Conservation (phyloP, 2,329 filamentous ascomycete species). For the Fusarium luffae region DNA sequence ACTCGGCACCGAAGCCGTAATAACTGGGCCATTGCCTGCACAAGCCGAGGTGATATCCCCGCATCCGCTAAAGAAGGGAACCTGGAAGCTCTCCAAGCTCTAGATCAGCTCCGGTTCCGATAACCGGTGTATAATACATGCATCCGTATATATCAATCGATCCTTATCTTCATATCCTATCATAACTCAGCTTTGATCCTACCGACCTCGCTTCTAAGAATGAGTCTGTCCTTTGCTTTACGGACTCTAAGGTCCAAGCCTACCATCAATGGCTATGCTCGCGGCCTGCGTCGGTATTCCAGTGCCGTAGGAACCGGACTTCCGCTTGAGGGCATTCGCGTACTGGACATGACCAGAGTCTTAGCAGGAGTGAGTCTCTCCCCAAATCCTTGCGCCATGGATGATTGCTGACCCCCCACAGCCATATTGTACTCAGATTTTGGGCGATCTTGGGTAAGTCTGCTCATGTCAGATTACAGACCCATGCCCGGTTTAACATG, state of each 20-base stretch:
- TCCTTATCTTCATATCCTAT: not conserved
- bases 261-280: conserved; percentile 29
- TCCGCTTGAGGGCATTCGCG: conserved; percentile 86
- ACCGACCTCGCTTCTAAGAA: conserved; percentile 5
- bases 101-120: conserved; percentile 27
- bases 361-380: conserved; percentile 81
- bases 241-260: conserved; percentile 36
- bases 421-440: conserved; percentile 97
- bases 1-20: conserved; percentile 31
- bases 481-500: conserved; percentile 13
- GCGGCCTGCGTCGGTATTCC: conserved; percentile 47
- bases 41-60: conserved; percentile 31
- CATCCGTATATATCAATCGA: not conserved
- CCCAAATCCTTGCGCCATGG: not conserved
- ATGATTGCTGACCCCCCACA: conserved; percentile 53
- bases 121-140: conserved; percentile 18
- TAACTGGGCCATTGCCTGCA: conserved; percentile 14
- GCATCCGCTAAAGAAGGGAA: not conserved
- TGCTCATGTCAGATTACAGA: conserved; percentile 1
- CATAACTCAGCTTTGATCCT: not conserved
- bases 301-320: conserved; percentile 50
- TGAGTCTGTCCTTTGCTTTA: conserved; percentile 34
- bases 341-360: conserved; percentile 97
- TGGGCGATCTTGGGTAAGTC: conserved; percentile 91
- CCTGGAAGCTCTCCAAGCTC: conserved; percentile 20